Evolutionary conservation across 495 filamentous ascomycete genomes (phyloP), one percentile per base, ranked within the genome.

Genomic region (Neurospora intermedia): DNA sequence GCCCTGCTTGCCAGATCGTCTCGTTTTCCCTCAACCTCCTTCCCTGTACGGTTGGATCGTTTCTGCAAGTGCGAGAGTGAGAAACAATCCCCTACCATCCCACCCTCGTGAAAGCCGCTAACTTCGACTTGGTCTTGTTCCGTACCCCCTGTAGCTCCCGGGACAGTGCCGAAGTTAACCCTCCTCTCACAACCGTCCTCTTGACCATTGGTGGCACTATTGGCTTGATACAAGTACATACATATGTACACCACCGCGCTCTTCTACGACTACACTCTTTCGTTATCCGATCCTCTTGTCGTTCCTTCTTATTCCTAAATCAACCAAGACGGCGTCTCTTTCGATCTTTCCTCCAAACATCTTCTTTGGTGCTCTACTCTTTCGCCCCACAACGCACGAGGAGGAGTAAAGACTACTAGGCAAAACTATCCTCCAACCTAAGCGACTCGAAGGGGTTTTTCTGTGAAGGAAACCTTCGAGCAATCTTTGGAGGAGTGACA

Each of bases 31-130:
- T 81, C 80, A 81, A 77, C 82, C 84, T 86, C 84, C 84, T 86
- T 86, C 84, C 84, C 81, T 84, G 81, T 85, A 79, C 78, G 84
- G 84, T 83, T 85, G 84, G 82, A 82, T 81, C 82, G 81, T 81
- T 80, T 82, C 80, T 82, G 79, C 78, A 81, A 77, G 82, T 84
- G 83, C 82, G 82, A 78, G 79, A 74, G 78, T 78, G 78, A 79
- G 83, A 78, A 82, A 82, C 69, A 75, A 75, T 75, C 79, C 78
- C 75, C 75, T 81, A 78, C 80, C 80, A 79, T 76, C 78, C 79
- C 81, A 80, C 82, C 80, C 77, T 73, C 71, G 76, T 66, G 81
- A 82, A 76, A 78, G 76, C 78, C 78, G 81, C 80, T 82, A 82
- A 78, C 78, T 78, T 80, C 78, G 77, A 81, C 80, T 80, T 80